These are phyloP conservation scores for Mortierella sp. DNA, from an alignment of 371 early-diverging fungal genomes.

Conservation along the genomic window DNA sequence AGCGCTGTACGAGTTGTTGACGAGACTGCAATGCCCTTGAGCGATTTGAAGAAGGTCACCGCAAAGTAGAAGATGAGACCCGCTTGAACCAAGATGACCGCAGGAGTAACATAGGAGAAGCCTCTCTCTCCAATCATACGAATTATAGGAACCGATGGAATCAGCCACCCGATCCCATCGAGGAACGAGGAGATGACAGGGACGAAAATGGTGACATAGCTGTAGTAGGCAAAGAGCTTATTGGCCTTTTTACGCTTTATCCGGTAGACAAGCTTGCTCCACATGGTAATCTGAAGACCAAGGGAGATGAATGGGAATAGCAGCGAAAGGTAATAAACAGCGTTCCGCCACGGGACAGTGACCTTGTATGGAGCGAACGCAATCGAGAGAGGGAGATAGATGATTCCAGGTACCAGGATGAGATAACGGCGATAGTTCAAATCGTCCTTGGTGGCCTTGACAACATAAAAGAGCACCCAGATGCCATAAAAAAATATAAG, in stretches of 20 bases:
- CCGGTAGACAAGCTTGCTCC: conserved; percentile 47
- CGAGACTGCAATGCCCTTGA: conserved; percentile 38
- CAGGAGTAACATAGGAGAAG: conserved; percentile 36
- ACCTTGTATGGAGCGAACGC: conserved; percentile 52
- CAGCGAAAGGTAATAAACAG: conserved; percentile 43
- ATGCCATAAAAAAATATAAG: conserved; percentile 34
- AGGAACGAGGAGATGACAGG: conserved; percentile 43
- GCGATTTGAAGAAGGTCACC: conserved; percentile 42
- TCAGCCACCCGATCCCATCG: conserved; percentile 49
- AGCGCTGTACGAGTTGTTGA: conserved; percentile 43
- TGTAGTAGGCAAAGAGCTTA: conserved; percentile 36
- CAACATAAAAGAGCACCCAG: conserved; percentile 39
- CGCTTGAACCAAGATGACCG: conserved; percentile 45
- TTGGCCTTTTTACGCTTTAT: conserved; percentile 45
- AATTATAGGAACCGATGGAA: conserved; percentile 39
- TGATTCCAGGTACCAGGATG: conserved; percentile 37
- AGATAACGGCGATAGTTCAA: conserved; percentile 34
- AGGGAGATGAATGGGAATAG: conserved; percentile 50
- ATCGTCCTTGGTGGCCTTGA: conserved; percentile 25
- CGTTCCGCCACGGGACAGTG: conserved; percentile 45
- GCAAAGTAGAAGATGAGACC: conserved; percentile 46
- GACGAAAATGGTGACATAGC: conserved; percentile 42
- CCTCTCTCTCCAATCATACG: conserved; percentile 51
- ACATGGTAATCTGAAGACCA: conserved; percentile 50
- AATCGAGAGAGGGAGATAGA: conserved; percentile 50